A percentile compares a stretch with the other conserved stretches of the same genome.
Evolutionary conservation across 148 eudicot species (phyloP).

Genomic region (Camellia japonica): DNA sequence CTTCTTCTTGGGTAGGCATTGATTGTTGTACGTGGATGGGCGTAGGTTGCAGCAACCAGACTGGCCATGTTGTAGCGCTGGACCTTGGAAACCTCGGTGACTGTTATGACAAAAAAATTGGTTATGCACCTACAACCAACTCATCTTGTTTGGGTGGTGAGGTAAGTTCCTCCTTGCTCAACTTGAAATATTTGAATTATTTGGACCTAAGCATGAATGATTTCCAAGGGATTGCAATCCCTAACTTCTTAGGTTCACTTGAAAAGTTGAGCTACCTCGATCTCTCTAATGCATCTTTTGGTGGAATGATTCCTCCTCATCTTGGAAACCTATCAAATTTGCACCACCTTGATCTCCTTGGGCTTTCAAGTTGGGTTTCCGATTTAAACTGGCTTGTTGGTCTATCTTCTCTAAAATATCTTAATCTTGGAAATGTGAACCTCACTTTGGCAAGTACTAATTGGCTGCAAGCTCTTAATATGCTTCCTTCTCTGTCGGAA

Average conservation of each 20-base stretch:
- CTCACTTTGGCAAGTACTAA: neutral
- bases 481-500: neutral
- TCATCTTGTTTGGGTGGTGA: slow-evolving; percentile 9
- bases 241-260: slow-evolving; percentile 5
- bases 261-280: slow-evolving; percentile 10
- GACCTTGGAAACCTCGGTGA: neutral
- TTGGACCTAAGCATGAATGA: slow-evolving; percentile 10
- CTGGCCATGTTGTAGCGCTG: slow-evolving; percentile 5
- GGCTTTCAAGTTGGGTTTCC: neutral
- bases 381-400: slow-evolving; percentile 10
- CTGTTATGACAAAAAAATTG: no score
- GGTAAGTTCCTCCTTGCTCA: neutral
- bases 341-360: neutral
- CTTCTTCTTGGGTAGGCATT: slow-evolving; percentile 5
- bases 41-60: slow-evolving; percentile 6
- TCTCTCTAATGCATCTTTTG: slow-evolving; percentile 10
- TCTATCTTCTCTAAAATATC: slow-evolving; percentile 7
- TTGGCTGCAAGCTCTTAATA: slow-evolving; percentile 12
- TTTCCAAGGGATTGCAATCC: slow-evolving; percentile 4
- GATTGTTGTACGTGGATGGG: slow-evolving; percentile 13
- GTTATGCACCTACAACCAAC: neutral
- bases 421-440: neutral
- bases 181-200: slow-evolving; percentile 14
- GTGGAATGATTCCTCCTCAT: slow-evolving; percentile 10
- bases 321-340: slow-evolving; percentile 13